A percentile compares a stretch with the other conserved stretches of the same genome.
Evolutionary conservation across 78 protist species (phyloP).

Genomic region (Cavenderia fasciculata): DNA sequence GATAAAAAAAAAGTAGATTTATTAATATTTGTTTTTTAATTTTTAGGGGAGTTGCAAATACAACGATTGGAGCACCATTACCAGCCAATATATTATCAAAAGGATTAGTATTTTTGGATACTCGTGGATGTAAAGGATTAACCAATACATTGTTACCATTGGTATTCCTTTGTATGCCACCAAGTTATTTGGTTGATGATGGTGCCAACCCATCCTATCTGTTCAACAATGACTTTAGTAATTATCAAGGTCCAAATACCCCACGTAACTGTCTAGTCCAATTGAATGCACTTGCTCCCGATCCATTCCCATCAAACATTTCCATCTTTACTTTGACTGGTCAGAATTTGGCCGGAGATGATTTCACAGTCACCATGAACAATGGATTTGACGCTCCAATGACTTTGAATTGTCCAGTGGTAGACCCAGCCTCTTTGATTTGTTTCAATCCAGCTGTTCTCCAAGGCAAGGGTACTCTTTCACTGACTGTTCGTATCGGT

Average conservation of each 20-base stretch:
- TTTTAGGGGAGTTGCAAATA: too few relatives aligned
- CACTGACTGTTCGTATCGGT: background rate
- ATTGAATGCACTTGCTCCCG: background rate
- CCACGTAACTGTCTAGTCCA: background rate
- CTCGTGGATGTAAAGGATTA: background rate
- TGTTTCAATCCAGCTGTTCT: slow-evolving; percentile 34
- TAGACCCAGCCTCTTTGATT: background rate
- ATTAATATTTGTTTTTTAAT: too few relatives aligned
- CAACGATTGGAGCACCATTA: background rate
- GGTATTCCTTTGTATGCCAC: slow-evolving; percentile 14
- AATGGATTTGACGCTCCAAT: too few relatives aligned
- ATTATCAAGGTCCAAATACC: slow-evolving; percentile 25
- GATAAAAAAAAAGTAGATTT: too few relatives aligned
- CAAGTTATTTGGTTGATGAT: background rate
- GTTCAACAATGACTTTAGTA: slow-evolving; percentile 5
- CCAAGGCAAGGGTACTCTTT: slow-evolving; percentile 1
- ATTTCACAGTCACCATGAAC: too few relatives aligned
- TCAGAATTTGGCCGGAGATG: slow-evolving; percentile 10
- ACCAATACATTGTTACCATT: background rate
- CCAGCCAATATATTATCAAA: background rate
- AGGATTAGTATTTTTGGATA: background rate
- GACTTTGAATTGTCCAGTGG: background rate
- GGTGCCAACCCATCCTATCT: slow-evolving; percentile 3
- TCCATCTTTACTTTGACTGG: background rate
- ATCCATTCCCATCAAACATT: background rate